Base-by-base conservation (phyloP, 2,329 filamentous ascomycete genomes). In the Cyanodermella asteris region DNA sequence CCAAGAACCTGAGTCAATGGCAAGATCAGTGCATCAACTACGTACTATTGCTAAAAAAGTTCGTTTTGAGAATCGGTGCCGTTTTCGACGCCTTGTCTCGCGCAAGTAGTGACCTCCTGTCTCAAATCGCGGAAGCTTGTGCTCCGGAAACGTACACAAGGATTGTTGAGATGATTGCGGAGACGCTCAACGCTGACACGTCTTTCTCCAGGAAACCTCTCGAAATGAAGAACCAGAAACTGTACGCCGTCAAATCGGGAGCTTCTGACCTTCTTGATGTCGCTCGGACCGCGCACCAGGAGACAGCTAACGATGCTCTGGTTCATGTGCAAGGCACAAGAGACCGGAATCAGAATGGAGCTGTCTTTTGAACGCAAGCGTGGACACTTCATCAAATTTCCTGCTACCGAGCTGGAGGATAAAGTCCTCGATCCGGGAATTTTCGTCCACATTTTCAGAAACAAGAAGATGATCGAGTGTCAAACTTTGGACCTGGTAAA, bases 231-330 rank as follows among this genome's bases (percentile, higher is more conserved):
- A 91, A 93, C 32, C 84, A 94, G 42, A 61, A 84, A 33, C 77
- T 74, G 1, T 93, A 90, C 50, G 84, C 84, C 13, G 72, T 94
- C 16, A 87, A 74, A 62, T 68, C 78, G 22, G 77, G 78, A 1
- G 68, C 87, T 20, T 81, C 78, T 37, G 77, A 77, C 3, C 62
- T 93, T 28, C 63, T 94, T 4, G 84, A 93, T 47, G 75, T 93
- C 18, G 77, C 80, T 17, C 65, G 82, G 5, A 73, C 81, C 38
- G 80, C 78, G 0, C 93, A 87, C 49, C 90, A 87, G 38, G 84
- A 94, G 43, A 68, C 74, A 2, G 87, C 72, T 5, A 64, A 73
- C 24, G 78, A 91, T 44, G 65, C n/a, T n/a, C n/a, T n/a, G n/a
- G n/a, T n/a, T n/a, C n/a, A n/a, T n/a, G n/a, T n/a, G n/a, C n/a